Base-by-base conservation (phyloP, 331 rosid genomes). In the Telfairia occidentalis region DNA sequence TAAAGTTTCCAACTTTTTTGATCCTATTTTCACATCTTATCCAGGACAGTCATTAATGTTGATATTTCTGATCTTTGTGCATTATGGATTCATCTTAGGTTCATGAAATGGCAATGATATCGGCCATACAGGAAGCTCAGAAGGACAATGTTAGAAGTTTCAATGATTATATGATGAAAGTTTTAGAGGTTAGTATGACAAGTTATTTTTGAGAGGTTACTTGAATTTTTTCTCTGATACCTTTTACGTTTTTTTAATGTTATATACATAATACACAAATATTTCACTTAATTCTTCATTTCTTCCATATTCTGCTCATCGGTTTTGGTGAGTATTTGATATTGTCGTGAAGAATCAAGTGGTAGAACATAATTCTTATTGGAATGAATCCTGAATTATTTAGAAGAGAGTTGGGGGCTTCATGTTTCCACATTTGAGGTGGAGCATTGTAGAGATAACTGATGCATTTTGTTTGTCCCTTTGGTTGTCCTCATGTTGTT, bases 41-140 rank as follows among this genome's bases (percentile, higher is more conserved):
- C 43, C n/a, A n/a, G 73, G 65, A 18, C 13, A 64, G 59, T 74
- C 61, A 52, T 53, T 60, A 55, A 75, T 13, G 50, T 70, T 76
- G 65, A 30, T 75, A 42, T 42, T 60, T 57, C 46, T n/a, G 76
- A 46, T 37, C 5, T 75, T 30, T 71, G 50, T 74, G 43, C 10
- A 11, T 32, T 12, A 12, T 11, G 46, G 18, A 49, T 72, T 57
- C 69, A 71, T 19, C 42, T 19, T 79, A 95, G 98, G 98, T 91
- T 83, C 98, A 90, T 84, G 97, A 95, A 82, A 91, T 91, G 97
- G 90, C 98, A 72, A 91, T 91, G 96, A 90, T 95, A 75, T 95
- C 97, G 15, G 96, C 98, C 35, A 85, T 91, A 74, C 98, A 95
- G 83, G 98, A 95, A 83, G 96, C 98, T 66, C 98, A 95, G 75